Base-by-base conservation (phyloP, 2,329 filamentous ascomycete genomes). In the Rhexocercosporidium sp. region DNA sequence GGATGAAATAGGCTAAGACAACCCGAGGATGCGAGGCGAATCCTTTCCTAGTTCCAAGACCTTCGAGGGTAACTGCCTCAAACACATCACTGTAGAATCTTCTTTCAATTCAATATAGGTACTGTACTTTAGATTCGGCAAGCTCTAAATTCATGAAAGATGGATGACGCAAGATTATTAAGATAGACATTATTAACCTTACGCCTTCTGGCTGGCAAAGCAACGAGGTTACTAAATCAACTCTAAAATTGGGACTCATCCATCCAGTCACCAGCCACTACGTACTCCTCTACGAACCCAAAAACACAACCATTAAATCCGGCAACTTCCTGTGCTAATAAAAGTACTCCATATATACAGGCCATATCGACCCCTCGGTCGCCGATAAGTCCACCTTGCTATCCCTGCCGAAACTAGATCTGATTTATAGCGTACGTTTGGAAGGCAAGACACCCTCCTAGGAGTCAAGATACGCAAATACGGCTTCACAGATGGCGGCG, bases 311-410 rank as follows among this genome's bases (percentile, higher is more conserved):
- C 18, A 64, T 71, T 59, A 70, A 63, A 22, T 71, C 68, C 29
- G 70, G 70, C 64, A 71, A 22, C 46, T 51, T 68, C 22, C 68
- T 71, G 25, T 64, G 70, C 29, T 64, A 54, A 56, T 59, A 31
- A 59, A 70, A 66, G 60, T 71, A 71, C 44, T 66, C 66, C 11
- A 70, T 41, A 46, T 70, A 71, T 51, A 69, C 64, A 20, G 64
- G 62, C 70, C 70, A 71, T 49, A 57, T 54, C 29, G 11, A 62
- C 20, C 69, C 66, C n/a, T 70, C 66, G 37, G 70, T 29, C 29
- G 60, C 37, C 47, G 68, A 70, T n/a, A 71, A 39, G 34, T 70
- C 66, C 22, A 70, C 20, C 59, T 67, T 44, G n/a, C 70, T 66
- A 64, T 68, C 59, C 66, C 63, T 71, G 22, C 66, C 68, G 62